Conservation (phyloP, 805 yeast species). For the Myxozyma nipponensis region DNA sequence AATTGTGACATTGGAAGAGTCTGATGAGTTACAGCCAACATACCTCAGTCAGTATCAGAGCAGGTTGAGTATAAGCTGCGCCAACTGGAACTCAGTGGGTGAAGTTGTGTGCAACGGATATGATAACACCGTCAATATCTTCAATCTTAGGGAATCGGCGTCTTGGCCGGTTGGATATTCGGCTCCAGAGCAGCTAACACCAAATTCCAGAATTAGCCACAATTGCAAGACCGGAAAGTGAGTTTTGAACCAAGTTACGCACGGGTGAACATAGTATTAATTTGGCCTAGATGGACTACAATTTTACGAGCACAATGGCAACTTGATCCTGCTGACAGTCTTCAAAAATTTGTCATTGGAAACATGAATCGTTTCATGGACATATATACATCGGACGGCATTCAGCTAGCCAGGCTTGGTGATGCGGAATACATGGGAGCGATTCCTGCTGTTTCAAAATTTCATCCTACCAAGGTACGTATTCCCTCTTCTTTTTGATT, state of each 20-base stretch:
- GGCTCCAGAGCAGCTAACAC: conserved; percentile 44
- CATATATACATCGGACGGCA: conserved; percentile 71
- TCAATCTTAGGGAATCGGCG: conserved; percentile 45
- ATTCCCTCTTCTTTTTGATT: not conserved
- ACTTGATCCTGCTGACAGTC: conserved; percentile 58
- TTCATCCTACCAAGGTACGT: conserved; percentile 65
- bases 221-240: conserved; percentile 85
- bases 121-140: conserved; percentile 75
- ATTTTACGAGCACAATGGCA: conserved; percentile 90
- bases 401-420: conserved; percentile 69
- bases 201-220: conserved; percentile 65
- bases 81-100: conserved; percentile 70
- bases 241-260: too few relatives aligned
- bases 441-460: conserved; percentile 83
- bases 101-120: conserved; percentile 88
- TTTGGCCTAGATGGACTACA: conserved; percentile 72
- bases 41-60: conserved; percentile 61
- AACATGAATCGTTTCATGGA: conserved; percentile 90
- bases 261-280: not conserved
- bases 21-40: conserved; percentile 41
- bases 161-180: conserved; percentile 9
- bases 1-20: conserved; percentile 26
- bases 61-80: conserved; percentile 75
- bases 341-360: conserved; percentile 83
- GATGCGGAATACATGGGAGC: conserved; percentile 61